Evolutionary conservation across 1,139 yeast species (phyloP).

Genomic region (Yamadazyma atlantica): DNA sequence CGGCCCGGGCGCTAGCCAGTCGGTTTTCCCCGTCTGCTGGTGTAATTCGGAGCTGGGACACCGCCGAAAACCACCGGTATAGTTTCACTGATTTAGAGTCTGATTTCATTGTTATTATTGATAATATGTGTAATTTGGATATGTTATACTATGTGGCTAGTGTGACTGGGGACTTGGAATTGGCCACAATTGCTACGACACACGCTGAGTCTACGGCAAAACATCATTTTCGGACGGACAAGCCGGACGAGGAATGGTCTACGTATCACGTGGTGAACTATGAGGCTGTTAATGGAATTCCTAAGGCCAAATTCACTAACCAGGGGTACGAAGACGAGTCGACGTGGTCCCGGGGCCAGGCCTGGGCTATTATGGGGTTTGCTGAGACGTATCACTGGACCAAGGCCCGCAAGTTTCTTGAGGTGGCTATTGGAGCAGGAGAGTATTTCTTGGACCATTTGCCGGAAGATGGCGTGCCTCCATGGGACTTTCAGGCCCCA

Average conservation of each 20-base stretch:
- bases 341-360: slow-evolving; percentile 28
- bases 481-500: slow-evolving; percentile 31
- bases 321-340: slow-evolving; percentile 27
- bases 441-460: slow-evolving; percentile 21
- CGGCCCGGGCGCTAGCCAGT: slow-evolving; percentile 23
- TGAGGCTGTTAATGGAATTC: slow-evolving; percentile 18
- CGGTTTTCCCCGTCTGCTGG: slow-evolving; percentile 22
- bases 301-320: slow-evolving; percentile 20
- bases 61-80: slow-evolving; percentile 14
- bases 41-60: slow-evolving; percentile 25
- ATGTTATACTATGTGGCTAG: slow-evolving; percentile 23
- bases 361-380: slow-evolving; percentile 27
- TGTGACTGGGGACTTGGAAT: slow-evolving; percentile 21
- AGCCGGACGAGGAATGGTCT: too few relatives aligned
- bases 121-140: slow-evolving; percentile 28
- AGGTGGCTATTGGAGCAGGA: slow-evolving; percentile 19
- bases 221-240: slow-evolving; percentile 22
- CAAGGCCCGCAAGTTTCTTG: slow-evolving; percentile 19
- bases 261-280: slow-evolving; percentile 24
- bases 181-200: slow-evolving; percentile 23
- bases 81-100: slow-evolving; percentile 13
- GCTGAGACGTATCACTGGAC: slow-evolving; percentile 23
- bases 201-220: slow-evolving; percentile 27
- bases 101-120: slow-evolving; percentile 26
- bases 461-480: slow-evolving; percentile 23